Base-by-base conservation (phyloP, 2,329 filamentous ascomycete genomes). In the Zymoseptoria ardabiliae region DNA sequence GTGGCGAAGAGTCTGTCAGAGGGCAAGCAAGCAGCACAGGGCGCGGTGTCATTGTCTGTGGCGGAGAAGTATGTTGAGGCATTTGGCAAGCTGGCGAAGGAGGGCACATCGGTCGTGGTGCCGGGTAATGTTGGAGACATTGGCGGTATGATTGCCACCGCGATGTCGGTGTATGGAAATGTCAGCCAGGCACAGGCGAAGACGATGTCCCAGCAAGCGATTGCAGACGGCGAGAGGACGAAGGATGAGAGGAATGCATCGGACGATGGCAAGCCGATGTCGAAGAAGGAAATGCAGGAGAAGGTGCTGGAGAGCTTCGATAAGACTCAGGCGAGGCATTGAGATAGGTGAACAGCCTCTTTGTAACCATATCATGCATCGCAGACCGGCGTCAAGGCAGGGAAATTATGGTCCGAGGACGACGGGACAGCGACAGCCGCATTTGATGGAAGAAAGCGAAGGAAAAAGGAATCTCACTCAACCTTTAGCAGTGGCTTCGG, bases 1-100 rank as follows among this genome's bases (percentile, higher is more conserved):
- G 91, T 99, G 13, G 90, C 90, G 5, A 79, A 81, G 62, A 67
- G 66, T 22, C 57, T 67, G 25, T 82, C 86, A 50, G 78, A 86
- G 53, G 92, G 92, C 58, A 81, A 88, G 65, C 82, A 85, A 58
- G 82, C 86, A 58, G 94, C 94, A 2, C 88, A 94, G 72, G 85
- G 85, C 35, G 94, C 94, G 23, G 83, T 99, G 51, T 92, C 90
- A 70, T 77, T 99, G 63, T 90, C 83, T 13, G 90, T 99, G 8
- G 94, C 94, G 0, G 94, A 99, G 82, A 96, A 97, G 77, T 99
- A 99, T 69, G 94, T 99, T 56, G 93, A 95, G 52, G 94, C 94
- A 3, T 99, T 97, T 71, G 87, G 84, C 66, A 90, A 92, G 72
- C 80, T 99, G 67, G 94, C 94, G 55, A 94, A 93, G 77, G 92